These are phyloP conservation scores for Lichtheimia hyalospora DNA, from an alignment of 371 early-diverging fungal genomes.

Conservation along the genomic window DNA sequence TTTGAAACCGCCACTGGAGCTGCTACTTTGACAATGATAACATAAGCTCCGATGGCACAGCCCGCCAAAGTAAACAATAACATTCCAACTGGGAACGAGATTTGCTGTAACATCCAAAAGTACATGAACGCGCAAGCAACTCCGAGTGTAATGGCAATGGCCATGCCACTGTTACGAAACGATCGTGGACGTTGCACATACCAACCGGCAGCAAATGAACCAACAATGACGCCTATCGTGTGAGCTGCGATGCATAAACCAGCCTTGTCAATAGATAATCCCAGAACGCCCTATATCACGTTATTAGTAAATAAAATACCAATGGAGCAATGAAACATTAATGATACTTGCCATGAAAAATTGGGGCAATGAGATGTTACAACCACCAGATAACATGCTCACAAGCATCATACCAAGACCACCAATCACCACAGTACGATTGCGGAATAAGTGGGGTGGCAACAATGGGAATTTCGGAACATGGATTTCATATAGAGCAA, in stretches of 20 bases:
- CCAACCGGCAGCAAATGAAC: not conserved
- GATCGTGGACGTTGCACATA: not conserved
- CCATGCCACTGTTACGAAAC: not conserved
- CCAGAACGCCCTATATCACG: not conserved
- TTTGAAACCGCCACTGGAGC: not conserved
- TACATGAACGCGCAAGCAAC: no score
- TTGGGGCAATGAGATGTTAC: conserved; percentile 27
- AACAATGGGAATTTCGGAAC: conserved; percentile 65
- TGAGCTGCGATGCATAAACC: not conserved
- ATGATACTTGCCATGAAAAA: conserved; percentile 37
- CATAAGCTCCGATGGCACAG: conserved; percentile 30
- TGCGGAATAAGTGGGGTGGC: conserved; percentile 35
- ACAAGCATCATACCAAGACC: conserved; percentile 37
- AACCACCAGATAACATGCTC: conserved; percentile 29
- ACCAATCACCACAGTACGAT: conserved; percentile 28
- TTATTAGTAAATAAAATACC: no score
- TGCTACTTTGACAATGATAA: conserved; percentile 38
- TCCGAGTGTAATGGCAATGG: no score
- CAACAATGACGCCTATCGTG: not conserved
- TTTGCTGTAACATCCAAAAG: no score
- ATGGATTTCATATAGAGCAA: conserved; percentile 56
- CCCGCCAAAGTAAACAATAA: conserved; percentile 33
- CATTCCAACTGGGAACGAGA: not conserved
- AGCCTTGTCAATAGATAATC: conserved; percentile 14
- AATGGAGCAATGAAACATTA: no score